These are phyloP conservation scores for Trichoderma asperellum DNA, from an alignment of 2,329 filamentous ascomycete species.

Conservation along the genomic window DNA sequence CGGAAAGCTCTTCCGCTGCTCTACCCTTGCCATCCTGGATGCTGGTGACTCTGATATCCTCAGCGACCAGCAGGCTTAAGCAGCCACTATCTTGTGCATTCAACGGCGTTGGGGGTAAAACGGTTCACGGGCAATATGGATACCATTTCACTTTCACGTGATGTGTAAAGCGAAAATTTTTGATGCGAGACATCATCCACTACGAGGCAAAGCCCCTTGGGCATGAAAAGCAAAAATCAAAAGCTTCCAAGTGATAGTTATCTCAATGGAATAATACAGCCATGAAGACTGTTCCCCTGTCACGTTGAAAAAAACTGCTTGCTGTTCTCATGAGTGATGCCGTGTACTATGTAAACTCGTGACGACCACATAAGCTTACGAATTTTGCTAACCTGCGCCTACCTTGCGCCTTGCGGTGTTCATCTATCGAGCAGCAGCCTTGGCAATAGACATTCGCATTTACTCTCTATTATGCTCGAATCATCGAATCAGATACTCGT, in stretches of 20 bases:
- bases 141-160: constrained; percentile 44
- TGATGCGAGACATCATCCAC: constrained; percentile 33
- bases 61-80: constrained; percentile 70
- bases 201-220: constrained; percentile 31
- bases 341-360: neutral
- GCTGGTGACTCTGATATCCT: constrained; percentile 99
- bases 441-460: neutral
- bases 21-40: constrained; percentile 95
- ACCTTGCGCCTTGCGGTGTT: no score
- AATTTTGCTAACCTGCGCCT: neutral
- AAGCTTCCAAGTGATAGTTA: constrained; percentile 31
- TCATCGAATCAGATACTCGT: no score
- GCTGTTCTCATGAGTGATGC: neutral
- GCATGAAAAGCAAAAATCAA: constrained; percentile 1
- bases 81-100: constrained; percentile 36
- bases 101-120: constrained; percentile 51
- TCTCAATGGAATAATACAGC: constrained; percentile 45
- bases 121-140: constrained; percentile 42
- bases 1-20: constrained; percentile 98
- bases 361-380: neutral
- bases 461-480: neutral
- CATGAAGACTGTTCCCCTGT: constrained; percentile 41
- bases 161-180: constrained; percentile 39
- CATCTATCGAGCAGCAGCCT: neutral
- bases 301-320: constrained; percentile 2